These are phyloP conservation scores for Eruca vesicaria DNA, from an alignment of 441 rosid species.

Conservation along the genomic window DNA sequence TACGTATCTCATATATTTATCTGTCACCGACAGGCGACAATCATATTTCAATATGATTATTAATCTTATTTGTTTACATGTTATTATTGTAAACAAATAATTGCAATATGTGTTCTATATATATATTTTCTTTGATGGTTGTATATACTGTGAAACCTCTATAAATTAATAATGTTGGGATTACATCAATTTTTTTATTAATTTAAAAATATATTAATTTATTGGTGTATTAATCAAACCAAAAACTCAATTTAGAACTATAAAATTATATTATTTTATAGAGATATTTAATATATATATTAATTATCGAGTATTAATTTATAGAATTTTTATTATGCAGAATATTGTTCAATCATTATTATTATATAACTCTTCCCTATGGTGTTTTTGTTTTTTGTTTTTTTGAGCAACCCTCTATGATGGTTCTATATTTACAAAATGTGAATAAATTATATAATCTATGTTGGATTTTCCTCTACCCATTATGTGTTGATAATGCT, in stretches of 20 bases:
- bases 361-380: background rate
- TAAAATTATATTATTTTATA: too few species aligned
- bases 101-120: background rate
- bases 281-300: too few species aligned
- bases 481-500: background rate
- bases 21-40: constrained; percentile 3
- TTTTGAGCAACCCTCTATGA: too few species aligned
- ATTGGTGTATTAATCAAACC: too few species aligned
- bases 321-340: too few species aligned
- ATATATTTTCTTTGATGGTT: background rate
- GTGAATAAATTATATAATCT: background rate
- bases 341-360: background rate
- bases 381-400: too few species aligned
- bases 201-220: too few species aligned
- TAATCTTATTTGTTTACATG: background rate
- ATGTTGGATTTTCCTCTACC: background rate
- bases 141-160: too few species aligned
- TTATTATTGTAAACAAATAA: background rate
- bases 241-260: too few species aligned
- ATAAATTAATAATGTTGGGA: too few species aligned
- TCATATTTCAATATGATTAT: background rate
- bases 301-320: too few species aligned
- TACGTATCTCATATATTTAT: background rate
- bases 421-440: background rate
- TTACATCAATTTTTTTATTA: too few species aligned